Percentiles rank a stretch among this genome's conserved stretches.
phyloP scores from a whole-genome alignment of 2,329 filamentous ascomycete species.

The Neonectria hederae region DNA sequence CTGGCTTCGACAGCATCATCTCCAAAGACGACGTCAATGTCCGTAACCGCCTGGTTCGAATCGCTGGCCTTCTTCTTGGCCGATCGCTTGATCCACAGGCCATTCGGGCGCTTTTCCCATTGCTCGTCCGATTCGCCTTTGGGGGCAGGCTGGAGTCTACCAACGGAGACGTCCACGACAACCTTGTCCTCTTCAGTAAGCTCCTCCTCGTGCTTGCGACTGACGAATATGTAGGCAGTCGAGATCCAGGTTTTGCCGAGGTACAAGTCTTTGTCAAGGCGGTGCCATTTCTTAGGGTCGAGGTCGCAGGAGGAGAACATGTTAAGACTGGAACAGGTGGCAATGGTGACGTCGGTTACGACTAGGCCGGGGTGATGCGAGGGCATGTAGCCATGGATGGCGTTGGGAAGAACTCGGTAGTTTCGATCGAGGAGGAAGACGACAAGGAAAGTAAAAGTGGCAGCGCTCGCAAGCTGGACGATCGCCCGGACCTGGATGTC shows the following conservation, averaged over 20 bases:
- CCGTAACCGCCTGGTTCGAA: constrained; percentile 77
- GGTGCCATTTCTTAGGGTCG: constrained; percentile 77
- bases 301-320: constrained; percentile 79
- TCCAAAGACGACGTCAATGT: constrained; percentile 87
- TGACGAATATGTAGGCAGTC: constrained; percentile 82
- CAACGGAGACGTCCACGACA: constrained; percentile 80
- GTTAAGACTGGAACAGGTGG: constrained; percentile 79
- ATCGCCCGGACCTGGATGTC: constrained; percentile 68
- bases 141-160: constrained; percentile 72
- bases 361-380: constrained; percentile 85
- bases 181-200: constrained; percentile 78
- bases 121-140: constrained; percentile 61
- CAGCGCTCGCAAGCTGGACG: constrained; percentile 76
- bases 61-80: constrained; percentile 78
- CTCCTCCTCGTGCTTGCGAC: constrained; percentile 87
- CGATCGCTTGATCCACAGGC: constrained; percentile 84
- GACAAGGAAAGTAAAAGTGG: constrained; percentile 73
- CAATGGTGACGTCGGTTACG: constrained; percentile 85
- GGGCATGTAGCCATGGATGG: constrained; percentile 88
- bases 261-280: constrained; percentile 89
- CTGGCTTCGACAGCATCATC: constrained; percentile 92
- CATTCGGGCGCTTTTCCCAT: constrained; percentile 82
- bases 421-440: constrained; percentile 87
- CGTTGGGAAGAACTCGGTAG: constrained; percentile 85
- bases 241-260: constrained; percentile 77